Base-by-base conservation (phyloP, 192 early-diverging fungal species). In the Umbelopsis vinacea region DNA sequence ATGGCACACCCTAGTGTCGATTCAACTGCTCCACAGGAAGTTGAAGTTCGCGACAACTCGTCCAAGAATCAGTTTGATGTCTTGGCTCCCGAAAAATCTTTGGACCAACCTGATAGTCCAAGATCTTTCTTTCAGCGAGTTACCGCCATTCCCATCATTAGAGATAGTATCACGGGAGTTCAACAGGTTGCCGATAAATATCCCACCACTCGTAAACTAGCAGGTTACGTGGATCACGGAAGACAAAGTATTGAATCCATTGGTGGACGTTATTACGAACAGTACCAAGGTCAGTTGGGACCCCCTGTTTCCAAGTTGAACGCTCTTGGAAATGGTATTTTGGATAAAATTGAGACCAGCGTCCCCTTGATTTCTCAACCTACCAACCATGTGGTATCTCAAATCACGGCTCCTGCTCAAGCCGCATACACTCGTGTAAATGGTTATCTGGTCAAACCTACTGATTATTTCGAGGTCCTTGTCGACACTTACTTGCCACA, bases 111-210 rank as follows among this genome's bases (percentile, higher is more conserved):
- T n/a, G 57, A 33, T 37, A 48, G 24, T 63, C 35, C 73, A 15
- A 7, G 19, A 6, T 69, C 35, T 8, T 74, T 74, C 17, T 8
- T 74, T 55, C 67, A 67, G 19, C 73, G 73, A 3, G 19, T 74
- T 48, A 68, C 53, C 6, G 53, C 68, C 3, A 63, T 74, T 5
- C 73, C 73, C 37, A 69, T 74, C 21, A 43, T 74, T 11, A 67
- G 60, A 17, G 73, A 74, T 63, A 69, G 73, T 47, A 46, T 74
- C 11, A 60, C 35, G 1, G 67, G 68, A 14, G 54, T 54, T 21
- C 73, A 74, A 7, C 67, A 74, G 19, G 38, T 70, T 11, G 67
- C 57, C 11, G 38, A 68, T 38, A 55, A 74, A 69, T 54, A 74
- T 17, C 46, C 35, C 17, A 33, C 57, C 47, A 68, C 67, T 26